These are phyloP conservation scores for Talaromyces albobiverticillius DNA, from an alignment of 2,329 filamentous ascomycete species.

Conservation along the genomic window DNA sequence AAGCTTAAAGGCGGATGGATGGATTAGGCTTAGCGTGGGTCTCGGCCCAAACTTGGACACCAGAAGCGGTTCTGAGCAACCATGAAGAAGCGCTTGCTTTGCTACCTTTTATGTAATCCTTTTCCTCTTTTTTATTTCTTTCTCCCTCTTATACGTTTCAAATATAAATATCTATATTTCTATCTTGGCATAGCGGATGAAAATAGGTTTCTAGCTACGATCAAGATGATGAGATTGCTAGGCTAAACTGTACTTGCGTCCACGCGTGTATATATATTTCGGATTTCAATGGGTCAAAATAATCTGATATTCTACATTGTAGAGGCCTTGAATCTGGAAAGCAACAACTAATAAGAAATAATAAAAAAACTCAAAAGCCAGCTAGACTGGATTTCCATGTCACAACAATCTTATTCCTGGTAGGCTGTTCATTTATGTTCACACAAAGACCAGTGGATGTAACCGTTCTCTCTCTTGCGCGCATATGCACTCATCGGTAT, in stretches of 20 bases:
- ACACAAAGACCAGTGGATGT: background rate
- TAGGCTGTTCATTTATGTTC: constrained; percentile 7
- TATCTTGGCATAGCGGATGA: too few relatives aligned
- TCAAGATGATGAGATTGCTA: too few relatives aligned
- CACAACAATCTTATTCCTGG: constrained; percentile 6
- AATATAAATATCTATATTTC: too few relatives aligned
- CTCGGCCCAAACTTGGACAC: too few relatives aligned
- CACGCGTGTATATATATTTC: too few relatives aligned
- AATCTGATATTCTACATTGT: constrained; percentile 12
- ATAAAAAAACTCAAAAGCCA: constrained; percentile 4
- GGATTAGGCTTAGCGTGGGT: constrained; percentile 4
- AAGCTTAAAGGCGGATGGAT: constrained; percentile 1
- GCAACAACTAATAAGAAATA: constrained; percentile 5
- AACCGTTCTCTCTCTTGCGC: background rate
- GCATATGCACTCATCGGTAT: background rate
- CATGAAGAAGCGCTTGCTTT: too few relatives aligned
- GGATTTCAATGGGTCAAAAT: background rate
- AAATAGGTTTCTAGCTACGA: too few relatives aligned
- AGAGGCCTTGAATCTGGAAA: constrained; percentile 1
- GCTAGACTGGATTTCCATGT: constrained; percentile 7
- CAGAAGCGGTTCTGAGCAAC: too few relatives aligned
- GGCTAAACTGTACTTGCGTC: too few relatives aligned
- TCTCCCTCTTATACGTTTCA: too few relatives aligned
- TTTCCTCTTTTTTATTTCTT: too few relatives aligned
- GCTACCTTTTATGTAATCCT: too few relatives aligned